phyloP scores from a whole-genome alignment of 208 protist species.

The Blastocrithidia nonstop region DNA sequence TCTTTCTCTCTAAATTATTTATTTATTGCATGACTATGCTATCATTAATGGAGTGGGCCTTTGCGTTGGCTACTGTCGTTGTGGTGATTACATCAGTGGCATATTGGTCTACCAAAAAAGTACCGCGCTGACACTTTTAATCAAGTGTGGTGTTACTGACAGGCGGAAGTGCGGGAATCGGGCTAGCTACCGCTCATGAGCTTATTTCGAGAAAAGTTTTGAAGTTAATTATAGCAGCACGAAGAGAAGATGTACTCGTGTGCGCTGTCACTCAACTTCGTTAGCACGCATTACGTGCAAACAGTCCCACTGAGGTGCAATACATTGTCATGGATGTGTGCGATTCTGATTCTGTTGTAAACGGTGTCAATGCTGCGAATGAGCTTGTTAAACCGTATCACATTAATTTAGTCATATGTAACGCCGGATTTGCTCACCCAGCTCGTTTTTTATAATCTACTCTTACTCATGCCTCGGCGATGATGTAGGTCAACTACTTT shows the following conservation, averaged over 20 bases:
- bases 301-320: constrained; percentile 25
- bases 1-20: too few species aligned
- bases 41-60: background rate
- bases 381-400: constrained; percentile 13
- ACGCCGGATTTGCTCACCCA: constrained; percentile 68
- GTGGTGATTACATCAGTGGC: constrained; percentile 9
- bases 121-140: constrained; percentile 29
- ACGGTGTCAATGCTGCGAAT: constrained; percentile 10
- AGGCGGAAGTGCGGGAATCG: constrained; percentile 77
- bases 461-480: constrained; percentile 23
- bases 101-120: constrained; percentile 30
- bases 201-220: constrained; percentile 25
- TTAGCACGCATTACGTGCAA: constrained; percentile 4
- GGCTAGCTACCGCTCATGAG: constrained; percentile 43
- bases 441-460: constrained; percentile 63
- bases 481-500: constrained; percentile 87
- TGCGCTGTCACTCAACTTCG: constrained; percentile 30
- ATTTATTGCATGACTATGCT: background rate
- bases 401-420: constrained; percentile 69
- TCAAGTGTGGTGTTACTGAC: constrained; percentile 61
- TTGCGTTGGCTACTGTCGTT: constrained; percentile 10
- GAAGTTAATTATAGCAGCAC: constrained; percentile 54
- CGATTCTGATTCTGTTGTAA: constrained; percentile 27
- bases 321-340: constrained; percentile 71
- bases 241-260: constrained; percentile 36